Evolutionary conservation across 2,329 filamentous ascomycete species (phyloP), one percentile per base, ranked within the genome.

Genomic region (Phialemoniopsis sp.): DNA sequence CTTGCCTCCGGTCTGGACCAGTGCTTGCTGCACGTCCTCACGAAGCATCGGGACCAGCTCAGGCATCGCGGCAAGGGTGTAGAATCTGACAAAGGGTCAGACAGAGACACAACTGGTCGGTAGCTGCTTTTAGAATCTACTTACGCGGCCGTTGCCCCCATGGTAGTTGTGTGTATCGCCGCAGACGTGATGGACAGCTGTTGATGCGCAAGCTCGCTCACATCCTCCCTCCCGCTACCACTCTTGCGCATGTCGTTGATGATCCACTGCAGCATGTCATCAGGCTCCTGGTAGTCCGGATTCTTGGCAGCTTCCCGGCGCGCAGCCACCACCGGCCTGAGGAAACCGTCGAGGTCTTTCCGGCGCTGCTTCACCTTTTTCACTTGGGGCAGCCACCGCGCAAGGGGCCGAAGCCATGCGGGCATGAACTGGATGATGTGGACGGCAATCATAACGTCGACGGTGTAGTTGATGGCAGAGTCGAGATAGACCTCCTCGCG

Each of bases 21-120:
- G 48, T 0, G 62, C 64, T 1, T 57, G 47, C 3, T 58, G 48
- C 7, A 73, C 68, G 46, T 82, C 77, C 15, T 73, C 62, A 2
- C 77, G 68, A 2, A 80, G 54, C 10, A 68, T 64, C 5, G 71
- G 58, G 28, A 74, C 55, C 46, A 73, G 63, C 21, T 78, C 68
- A 0, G 73, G 75, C 46, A 63, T 56, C 7, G 68, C 62, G 0
- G 67, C 68, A 4, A 82, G 52, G 40, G 74, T 70, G 49, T 73
- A 78, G 35, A 82, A 63, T 5, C 66, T 65, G 16, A 2, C 12
- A n/a, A n/a, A n/a, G n/a, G n/a, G n/a, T n/a, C n/a, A n/a, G n/a
- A n/a, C n/a, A n/a, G n/a, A n/a, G n/a, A n/a, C n/a, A n/a, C n/a
- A n/a, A n/a, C n/a, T n/a, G n/a, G n/a, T n/a, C n/a, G n/a, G n/a